Base-by-base conservation (phyloP, 2,329 filamentous ascomycete species). In the Didymella sp. region DNA sequence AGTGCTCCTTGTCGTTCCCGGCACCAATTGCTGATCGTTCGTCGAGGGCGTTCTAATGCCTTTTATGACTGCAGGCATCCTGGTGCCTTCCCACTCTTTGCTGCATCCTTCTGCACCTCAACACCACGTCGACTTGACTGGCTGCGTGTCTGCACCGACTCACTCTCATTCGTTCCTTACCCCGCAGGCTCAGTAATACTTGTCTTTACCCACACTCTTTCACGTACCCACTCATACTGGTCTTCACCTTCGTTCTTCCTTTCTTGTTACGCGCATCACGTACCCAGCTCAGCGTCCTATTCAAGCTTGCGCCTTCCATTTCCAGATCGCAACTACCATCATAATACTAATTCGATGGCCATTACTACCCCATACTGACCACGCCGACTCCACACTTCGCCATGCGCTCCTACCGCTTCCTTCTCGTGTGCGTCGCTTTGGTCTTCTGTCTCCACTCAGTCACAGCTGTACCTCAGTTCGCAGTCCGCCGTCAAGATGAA, bases 401-500 rank as follows among this genome's bases (percentile, higher is more conserved):
- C 55, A 76, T 75, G 73, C 70, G 64, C 13, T 68, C 68, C 42
- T 60, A 62, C 50, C 63, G 60, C 45, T 61, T 64, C 51, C 61
- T 74, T 24, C 28, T 71, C 37, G 52, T 68, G 38, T 65, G 56
- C 58, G 56, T 75, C 47, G 66, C 62, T 24, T 63, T 75, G 37
- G 28, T 69, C 30, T 49, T 73, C 22, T 72, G 64, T 53, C 57
- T 73, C 15, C 61, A 73, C 27, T 56, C 61, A 7, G 64, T 66
- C 35, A 48, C 57, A 22, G 65, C 67, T 47, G 63, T 66, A 30
- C 60, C 69, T 24, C 66, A 62, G 35, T 45, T 57, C 51, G 65
- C 59, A 30, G 37, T 74, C n/a, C 62, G 60, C 31, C 71, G 73
- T 46, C 73, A 76, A 49, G 66, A 76, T 62, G 72, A 64, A 13